Percentiles rank a stretch among this genome's conserved stretches.
phyloP scores from a whole-genome alignment of 176 grass and related monocot genomes.

The Tuctoria greenei region DNA sequence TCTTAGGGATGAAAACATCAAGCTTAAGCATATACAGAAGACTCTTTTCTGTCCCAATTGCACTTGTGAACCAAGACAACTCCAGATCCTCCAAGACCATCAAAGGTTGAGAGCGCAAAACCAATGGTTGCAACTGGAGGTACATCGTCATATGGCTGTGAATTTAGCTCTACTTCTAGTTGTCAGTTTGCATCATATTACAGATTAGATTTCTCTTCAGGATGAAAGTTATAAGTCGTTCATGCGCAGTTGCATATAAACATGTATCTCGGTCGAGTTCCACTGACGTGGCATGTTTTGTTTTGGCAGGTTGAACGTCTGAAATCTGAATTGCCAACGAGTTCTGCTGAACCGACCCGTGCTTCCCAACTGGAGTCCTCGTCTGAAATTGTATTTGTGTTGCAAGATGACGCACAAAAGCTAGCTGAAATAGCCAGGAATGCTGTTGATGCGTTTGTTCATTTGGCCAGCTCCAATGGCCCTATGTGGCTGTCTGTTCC shows the following conservation, averaged over 20 bases:
- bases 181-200: neutral
- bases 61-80: neutral
- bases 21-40: slow-evolving; percentile 16
- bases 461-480: slow-evolving; percentile 19
- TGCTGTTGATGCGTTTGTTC: slow-evolving; percentile 41
- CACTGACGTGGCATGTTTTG: slow-evolving; percentile 2
- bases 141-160: slow-evolving; percentile 6
- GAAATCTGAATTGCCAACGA: neutral
- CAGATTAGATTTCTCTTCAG: neutral
- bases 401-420: neutral
- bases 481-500: slow-evolving; percentile 46
- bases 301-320: slow-evolving; percentile 20
- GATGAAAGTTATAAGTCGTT: neutral
- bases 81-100: slow-evolving; percentile 29
- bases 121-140: slow-evolving; percentile 40
- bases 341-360: neutral
- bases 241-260: neutral
- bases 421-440: slow-evolving; percentile 29
- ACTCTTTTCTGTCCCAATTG: slow-evolving; percentile 36
- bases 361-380: slow-evolving; percentile 8
- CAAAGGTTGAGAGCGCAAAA: slow-evolving; percentile 39
- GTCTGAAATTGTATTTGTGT: neutral
- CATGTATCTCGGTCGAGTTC: neutral
- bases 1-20: slow-evolving; percentile 45
- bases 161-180: neutral